Conservation (phyloP, 164 flowering plant genomes). For the Litsea cubeba region DNA sequence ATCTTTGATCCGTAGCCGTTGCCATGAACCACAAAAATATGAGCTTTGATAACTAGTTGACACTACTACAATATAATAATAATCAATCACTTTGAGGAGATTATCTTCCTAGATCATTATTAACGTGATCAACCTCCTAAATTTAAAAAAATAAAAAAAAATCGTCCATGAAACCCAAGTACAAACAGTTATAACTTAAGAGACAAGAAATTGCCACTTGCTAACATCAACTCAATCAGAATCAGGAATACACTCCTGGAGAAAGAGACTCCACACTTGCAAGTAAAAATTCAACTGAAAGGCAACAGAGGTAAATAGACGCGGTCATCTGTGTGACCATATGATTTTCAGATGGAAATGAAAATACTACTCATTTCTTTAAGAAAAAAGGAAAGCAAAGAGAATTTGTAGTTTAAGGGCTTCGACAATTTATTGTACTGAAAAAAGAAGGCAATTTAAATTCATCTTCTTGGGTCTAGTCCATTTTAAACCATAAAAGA, state of each 20-base stretch:
- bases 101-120: not conserved
- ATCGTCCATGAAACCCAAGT: not conserved
- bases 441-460: too few relatives aligned
- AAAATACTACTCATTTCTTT: too few relatives aligned
- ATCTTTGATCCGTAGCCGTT: too few relatives aligned
- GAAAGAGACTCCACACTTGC: not conserved
- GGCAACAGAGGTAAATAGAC: not conserved
- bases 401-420: too few relatives aligned
- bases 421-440: too few relatives aligned
- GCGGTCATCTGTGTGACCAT: not conserved
- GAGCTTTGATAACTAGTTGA: too few relatives aligned
- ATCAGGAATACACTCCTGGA: not conserved
- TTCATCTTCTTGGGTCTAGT: not conserved
- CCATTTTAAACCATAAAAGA: not conserved
- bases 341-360: too few relatives aligned
- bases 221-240: not conserved
- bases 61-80: too few relatives aligned
- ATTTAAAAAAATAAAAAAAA: too few relatives aligned
- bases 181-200: too few relatives aligned
- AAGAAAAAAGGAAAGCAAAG: too few relatives aligned
- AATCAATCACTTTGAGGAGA: not conserved
- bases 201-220: not conserved
- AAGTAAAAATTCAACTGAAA: not conserved
- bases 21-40: too few relatives aligned
- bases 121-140: not conserved